Evolutionary conservation across 176 grass and related monocot genomes (phyloP), one percentile per base, ranked within the genome.

Genomic region (Carex parvula): DNA sequence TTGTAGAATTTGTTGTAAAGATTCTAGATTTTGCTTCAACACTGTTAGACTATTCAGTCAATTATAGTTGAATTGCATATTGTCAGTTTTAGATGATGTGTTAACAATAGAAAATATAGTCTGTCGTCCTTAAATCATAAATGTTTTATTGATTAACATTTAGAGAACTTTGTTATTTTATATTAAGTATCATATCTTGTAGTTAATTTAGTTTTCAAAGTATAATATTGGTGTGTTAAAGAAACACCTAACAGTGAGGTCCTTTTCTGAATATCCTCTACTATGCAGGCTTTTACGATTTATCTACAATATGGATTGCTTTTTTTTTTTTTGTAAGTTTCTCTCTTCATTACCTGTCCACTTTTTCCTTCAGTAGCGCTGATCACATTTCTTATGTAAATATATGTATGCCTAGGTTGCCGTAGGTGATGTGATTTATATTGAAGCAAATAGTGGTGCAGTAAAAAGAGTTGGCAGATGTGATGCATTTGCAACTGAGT

Each of bases 391-490:
- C 73, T 73, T 69, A 17, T 62, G 62, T 84, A 14, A 48, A 68
- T 87, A 29, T 44, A 35, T 81, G 22, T 64, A 33, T 73, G 65
- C 84, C 20, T 89, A 95, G 93, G 93, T 99, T 76, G 89, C 91
- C 77, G 89, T 90, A 70, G 96, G 93, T 26, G 96, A 99, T 90
- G 96, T 99, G 85, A 99, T 99, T 87, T 99, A 99, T 80, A 93
- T 99, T 1, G 96, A 99, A 93, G 80, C 91, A 83, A 99, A 93
- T 87, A 99, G 96, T 74, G 91, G 93, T 83, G 96, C 96, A 44
- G 96, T 99, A 81, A 99, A 95, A 85, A 95, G 96, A 93, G 96
- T 99, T 6, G 96, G 96, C 85, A 91, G 96, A 90, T 99, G 96
- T 88, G 96, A 95, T 95, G 84, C 96, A 88, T 99, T 95, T 87